Evolutionary conservation across 768 basidiomycete species (phyloP), one percentile per base, ranked within the genome.

Genomic region (Tylopilus plumbeoviolaceoides): DNA sequence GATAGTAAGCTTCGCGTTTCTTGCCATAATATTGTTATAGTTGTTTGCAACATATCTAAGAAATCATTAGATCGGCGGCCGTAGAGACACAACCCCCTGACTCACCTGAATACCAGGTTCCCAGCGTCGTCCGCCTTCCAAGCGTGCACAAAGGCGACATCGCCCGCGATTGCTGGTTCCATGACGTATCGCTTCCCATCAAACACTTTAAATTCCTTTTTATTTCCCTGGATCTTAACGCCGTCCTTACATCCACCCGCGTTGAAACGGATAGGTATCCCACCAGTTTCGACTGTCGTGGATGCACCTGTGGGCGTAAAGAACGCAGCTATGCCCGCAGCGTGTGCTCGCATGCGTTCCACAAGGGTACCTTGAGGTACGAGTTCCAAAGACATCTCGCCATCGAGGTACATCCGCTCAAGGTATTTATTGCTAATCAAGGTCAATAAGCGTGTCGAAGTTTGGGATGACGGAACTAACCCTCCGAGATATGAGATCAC

Each of bases 71-170:
- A 17, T 44, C 18, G 54, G 23, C 12, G 20, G 28, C 35, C 30
- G 30, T 40, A 2, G 23, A n/a, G 49, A 23, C 39, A 44, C 31
- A 61, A 23, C 10, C n/a, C 33, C 38, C n/a, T 27, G n/a, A 53
- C 51, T 40, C 59, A 89, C 86, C 90, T 78, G 76, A 95, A 95
- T 28, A 92, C 82, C 59, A 85, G 85, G 69, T 95, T 95, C 6
- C 91, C 91, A 44, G 82, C 78, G 65, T 91, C 90, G 61, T 95
- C 92, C 14, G 83, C 93, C 68, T 94, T 94, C 91, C 91, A 93
- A 15, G 89, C 91, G 36, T 84, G 76, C 38, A 94, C 74, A 66
- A 95, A 85, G 7, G 92, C 91, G 59, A 90, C 81, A 66, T 90
- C 87, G 30, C 85, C 87, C 17, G 78, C 74, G 56, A 91, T 80